Conservation (phyloP, 352 stramenopile genomes). For the Elongisporangium undulatum region DNA sequence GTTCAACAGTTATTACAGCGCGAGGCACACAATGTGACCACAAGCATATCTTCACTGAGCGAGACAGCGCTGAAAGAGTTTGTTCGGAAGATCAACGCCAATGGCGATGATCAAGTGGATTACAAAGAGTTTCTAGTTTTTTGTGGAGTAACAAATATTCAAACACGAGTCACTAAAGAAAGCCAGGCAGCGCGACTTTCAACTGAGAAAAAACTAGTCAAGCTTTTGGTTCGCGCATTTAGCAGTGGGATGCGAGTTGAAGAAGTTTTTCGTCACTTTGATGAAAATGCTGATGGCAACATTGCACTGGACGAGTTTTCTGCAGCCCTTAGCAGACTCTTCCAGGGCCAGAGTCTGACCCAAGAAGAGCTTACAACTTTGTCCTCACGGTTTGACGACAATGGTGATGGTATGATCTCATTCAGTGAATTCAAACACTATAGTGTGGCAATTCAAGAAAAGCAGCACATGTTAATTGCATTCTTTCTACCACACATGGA, state of each 20-base stretch:
- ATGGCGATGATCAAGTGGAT: constrained; percentile 57
- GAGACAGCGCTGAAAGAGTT: constrained; percentile 31
- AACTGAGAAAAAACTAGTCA: constrained; percentile 56
- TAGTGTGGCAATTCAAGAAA: constrained; percentile 26
- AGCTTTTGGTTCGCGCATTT: constrained; percentile 49
- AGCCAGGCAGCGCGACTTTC: constrained; percentile 11
- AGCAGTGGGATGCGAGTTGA: constrained; percentile 36
- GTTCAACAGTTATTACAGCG: constrained; percentile 39
- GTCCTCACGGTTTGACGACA: constrained; percentile 42
- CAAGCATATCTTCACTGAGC: constrained; percentile 32
- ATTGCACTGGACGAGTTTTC: constrained; percentile 61
- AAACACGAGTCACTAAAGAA: constrained; percentile 10
- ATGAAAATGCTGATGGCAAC: constrained; percentile 49
- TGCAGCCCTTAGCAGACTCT: constrained; percentile 41
- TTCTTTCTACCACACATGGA: constrained; percentile 22
- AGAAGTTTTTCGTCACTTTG: constrained; percentile 78
- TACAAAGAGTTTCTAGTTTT: constrained; percentile 66
- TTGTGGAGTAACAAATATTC: constrained; percentile 25
- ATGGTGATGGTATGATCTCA: constrained; percentile 57
- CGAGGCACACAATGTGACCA: constrained; percentile 7
- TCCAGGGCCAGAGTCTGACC: constrained; percentile 27
- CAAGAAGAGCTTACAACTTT: constrained; percentile 33
- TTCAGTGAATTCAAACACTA: constrained; percentile 61
- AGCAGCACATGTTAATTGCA: constrained; percentile 17
- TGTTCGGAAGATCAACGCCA: constrained; percentile 50